Conservation (phyloP, 129 eudicot genomes). For the Flaveria ramosissima region DNA sequence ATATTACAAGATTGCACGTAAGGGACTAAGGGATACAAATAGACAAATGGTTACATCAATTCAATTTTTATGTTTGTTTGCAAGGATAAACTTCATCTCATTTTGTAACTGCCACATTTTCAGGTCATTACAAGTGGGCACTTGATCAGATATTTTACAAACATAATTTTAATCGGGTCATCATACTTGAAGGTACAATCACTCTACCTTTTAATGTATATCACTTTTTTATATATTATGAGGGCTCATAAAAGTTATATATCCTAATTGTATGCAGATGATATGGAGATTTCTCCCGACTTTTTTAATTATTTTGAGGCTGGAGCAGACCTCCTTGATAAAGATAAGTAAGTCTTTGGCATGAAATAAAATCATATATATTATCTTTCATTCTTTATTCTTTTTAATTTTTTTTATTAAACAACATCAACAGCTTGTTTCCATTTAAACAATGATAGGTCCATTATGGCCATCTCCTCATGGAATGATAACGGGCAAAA, state of each 20-base stretch:
- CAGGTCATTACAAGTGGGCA: constrained; percentile 99
- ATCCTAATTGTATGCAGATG: constrained; percentile 60
- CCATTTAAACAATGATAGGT: constrained; percentile 27
- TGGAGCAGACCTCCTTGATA: constrained; percentile 88
- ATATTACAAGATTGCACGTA: constrained; percentile 97
- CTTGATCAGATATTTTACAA: constrained; percentile 75
- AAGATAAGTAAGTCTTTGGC: constrained; percentile 62
- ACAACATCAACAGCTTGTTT: background rate
- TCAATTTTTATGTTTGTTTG: background rate
- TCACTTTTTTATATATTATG: constrained; percentile 8
- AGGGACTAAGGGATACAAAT: constrained; percentile 8
- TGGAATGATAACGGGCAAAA: constrained; percentile 99
- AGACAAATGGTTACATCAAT: background rate
- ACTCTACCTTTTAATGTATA: background rate
- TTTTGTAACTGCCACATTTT: constrained; percentile 23
- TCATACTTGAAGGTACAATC: constrained; percentile 87
- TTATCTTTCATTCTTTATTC: background rate
- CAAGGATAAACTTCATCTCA: constrained; percentile 3
- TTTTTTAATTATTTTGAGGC: constrained; percentile 94
- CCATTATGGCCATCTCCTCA: constrained; percentile 90
- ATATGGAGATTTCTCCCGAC: constrained; percentile 96
- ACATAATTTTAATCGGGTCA: constrained; percentile 73
- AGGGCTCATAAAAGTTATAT: constrained; percentile 13
- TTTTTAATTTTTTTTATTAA: background rate
- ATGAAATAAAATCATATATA: constrained; percentile 1